Conservation (phyloP, 2,329 filamentous ascomycete genomes). For the Elsinoe arachidis region DNA sequence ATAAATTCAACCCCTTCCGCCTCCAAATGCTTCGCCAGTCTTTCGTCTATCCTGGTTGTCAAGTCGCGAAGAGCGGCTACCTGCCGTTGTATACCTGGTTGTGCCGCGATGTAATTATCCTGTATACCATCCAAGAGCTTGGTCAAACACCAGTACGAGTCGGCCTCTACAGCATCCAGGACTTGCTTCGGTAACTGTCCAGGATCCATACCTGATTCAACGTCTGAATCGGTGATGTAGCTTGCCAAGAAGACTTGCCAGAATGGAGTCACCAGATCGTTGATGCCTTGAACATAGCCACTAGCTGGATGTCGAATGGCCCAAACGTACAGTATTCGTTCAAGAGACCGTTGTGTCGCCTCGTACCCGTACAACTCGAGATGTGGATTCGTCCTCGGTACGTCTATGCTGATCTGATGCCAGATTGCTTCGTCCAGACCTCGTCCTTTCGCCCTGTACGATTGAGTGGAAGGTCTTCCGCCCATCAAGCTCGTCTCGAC, state of each 20-base stretch:
- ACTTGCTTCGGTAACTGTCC: constrained; percentile 86
- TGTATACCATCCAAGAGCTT: constrained; percentile 98
- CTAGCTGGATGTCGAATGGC: constrained; percentile 94
- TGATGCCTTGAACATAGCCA: constrained; percentile 97
- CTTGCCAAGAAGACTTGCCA: constrained; percentile 94
- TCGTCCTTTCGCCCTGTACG: constrained; percentile 54
- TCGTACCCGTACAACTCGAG: constrained; percentile 92
- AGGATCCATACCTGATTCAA: constrained; percentile 92
- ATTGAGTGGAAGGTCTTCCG: constrained; percentile 13
- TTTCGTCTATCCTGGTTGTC: constrained; percentile 78
- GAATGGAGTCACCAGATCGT: constrained; percentile 93
- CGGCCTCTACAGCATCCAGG: constrained; percentile 90
- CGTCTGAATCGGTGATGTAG: constrained; percentile 89
- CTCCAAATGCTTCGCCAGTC: constrained; percentile 79
- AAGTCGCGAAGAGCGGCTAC: constrained; percentile 82
- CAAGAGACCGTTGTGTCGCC: constrained; percentile 86
- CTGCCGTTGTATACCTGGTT: constrained; percentile 92
- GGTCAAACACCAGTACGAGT: constrained; percentile 96
- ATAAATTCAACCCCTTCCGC: constrained; percentile 94
- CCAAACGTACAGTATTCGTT: constrained; percentile 95
- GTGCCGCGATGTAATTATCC: constrained; percentile 96
- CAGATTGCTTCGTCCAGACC: constrained; percentile 95
- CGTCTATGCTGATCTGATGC: constrained; percentile 99
- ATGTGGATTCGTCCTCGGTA: constrained; percentile 91
- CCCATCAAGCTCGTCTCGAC: constrained; percentile 12